phyloP scores from a whole-genome alignment of 495 filamentous ascomycete species.

The Penicillium maclennaniae region DNA sequence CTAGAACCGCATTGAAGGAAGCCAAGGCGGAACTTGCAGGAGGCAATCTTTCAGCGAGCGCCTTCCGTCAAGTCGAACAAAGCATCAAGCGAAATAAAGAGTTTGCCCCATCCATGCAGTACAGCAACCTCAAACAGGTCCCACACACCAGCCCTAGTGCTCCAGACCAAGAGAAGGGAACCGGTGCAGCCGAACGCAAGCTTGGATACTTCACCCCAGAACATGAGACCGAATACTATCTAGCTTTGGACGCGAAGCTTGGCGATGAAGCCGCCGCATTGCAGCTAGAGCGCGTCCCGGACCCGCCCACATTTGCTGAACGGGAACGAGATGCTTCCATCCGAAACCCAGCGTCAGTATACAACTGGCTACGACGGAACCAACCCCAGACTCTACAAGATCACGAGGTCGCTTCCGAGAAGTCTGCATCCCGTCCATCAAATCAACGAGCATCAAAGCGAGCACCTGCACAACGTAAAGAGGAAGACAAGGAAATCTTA shows the following conservation, averaged over 20 bases:
- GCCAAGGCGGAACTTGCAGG: conserved; percentile 40
- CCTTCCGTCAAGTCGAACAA: conserved; percentile 39
- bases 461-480: conserved; percentile 40
- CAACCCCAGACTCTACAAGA: conserved; percentile 81
- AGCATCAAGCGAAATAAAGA: conserved; percentile 36
- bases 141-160: conserved; percentile 26
- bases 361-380: conserved; percentile 84
- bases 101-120: conserved; percentile 37
- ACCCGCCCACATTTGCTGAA: conserved; percentile 40
- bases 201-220: conserved; percentile 66
- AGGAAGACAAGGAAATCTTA: conserved; percentile 47
- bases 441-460: conserved; percentile 39
- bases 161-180: conserved; percentile 15
- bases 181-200: conserved; percentile 21
- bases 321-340: conserved; percentile 58
- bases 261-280: conserved; percentile 43
- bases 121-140: conserved; percentile 28
- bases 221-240: conserved; percentile 76
- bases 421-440: conserved; percentile 46
- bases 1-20: conserved; percentile 40
- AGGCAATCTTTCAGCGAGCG: conserved; percentile 35
- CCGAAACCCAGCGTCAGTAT: conserved; percentile 78
- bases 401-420: conserved; percentile 62
- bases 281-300: conserved; percentile 35
- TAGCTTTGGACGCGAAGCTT: conserved; percentile 63